Evolutionary conservation across 1,284 basidiomycete species (phyloP).

Genomic region (Irpex rosettiformis): DNA sequence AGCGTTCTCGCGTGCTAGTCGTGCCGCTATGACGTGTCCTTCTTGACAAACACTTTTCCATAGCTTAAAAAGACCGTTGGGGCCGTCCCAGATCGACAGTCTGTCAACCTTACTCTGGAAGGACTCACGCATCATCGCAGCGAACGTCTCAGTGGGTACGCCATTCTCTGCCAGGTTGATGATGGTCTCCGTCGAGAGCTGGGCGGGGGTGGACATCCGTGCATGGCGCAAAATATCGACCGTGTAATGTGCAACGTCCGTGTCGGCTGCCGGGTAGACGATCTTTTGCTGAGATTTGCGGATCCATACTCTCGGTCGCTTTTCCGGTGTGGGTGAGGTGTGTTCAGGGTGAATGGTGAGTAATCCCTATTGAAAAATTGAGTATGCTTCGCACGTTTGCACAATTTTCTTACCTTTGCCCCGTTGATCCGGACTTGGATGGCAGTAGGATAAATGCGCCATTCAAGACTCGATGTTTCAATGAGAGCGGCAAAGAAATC

Average conservation of each 20-base stretch:
- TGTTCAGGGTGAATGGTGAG: constrained; percentile 10
- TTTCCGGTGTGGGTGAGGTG: constrained; percentile 15
- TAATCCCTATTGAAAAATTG: constrained; percentile 12
- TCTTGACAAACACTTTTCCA: constrained; percentile 31
- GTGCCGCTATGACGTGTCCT: constrained; percentile 29
- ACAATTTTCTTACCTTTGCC: constrained; percentile 25
- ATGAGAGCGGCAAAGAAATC: constrained; percentile 27
- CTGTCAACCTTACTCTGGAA: constrained; percentile 23
- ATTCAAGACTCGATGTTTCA: constrained; percentile 21
- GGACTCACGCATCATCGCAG: constrained; percentile 23
- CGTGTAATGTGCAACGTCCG: constrained; percentile 31
- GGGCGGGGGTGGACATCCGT: constrained; percentile 30
- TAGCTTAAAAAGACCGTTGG: constrained; percentile 25
- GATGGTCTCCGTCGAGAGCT: constrained; percentile 40
- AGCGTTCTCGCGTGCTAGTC: constrained; percentile 27
- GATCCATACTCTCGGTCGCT: constrained; percentile 30
- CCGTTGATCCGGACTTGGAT: constrained; percentile 39
- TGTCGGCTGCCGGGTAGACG: constrained; percentile 21
- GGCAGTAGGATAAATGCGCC: constrained; percentile 33
- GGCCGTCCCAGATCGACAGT: constrained; percentile 27
- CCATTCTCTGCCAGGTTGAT: constrained; percentile 45
- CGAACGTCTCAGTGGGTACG: constrained; percentile 30
- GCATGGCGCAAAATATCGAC: constrained; percentile 39
- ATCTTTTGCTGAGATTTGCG: constrained; percentile 43
- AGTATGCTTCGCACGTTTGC: not conserved